A percentile compares a stretch with the other conserved stretches of the same genome.
These are phyloP conservation scores for Ophidiomyces ophidiicola DNA, from an alignment of 2,329 filamentous ascomycete species.

Conservation along the genomic window DNA sequence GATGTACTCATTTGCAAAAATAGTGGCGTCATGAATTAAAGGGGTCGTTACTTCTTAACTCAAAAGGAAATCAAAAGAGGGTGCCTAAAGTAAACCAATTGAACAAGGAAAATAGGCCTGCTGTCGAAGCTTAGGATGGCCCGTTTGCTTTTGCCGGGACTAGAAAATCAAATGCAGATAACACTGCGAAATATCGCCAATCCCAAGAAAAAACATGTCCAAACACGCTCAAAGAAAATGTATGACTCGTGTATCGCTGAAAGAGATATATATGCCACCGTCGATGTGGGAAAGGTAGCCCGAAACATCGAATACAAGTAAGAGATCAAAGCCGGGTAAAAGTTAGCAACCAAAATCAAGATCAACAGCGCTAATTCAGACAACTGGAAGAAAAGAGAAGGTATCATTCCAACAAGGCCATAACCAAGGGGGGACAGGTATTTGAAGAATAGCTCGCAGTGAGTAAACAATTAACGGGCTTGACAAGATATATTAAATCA, in stretches of 20 bases:
- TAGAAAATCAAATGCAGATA: background rate
- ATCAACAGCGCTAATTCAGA: background rate
- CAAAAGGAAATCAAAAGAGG: background rate
- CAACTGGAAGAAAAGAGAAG: slow-evolving; percentile 9
- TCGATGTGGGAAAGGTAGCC: background rate
- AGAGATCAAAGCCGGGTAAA: too few species aligned
- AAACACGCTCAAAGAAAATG: background rate
- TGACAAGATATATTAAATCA: too few species aligned
- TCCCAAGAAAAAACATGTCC: background rate
- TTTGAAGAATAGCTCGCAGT: background rate
- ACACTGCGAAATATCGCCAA: too few species aligned
- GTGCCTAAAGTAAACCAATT: background rate
- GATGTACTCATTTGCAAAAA: slow-evolving; percentile 4
- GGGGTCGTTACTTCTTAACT: slow-evolving; percentile 1
- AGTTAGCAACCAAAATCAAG: too few species aligned
- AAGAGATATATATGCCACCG: background rate
- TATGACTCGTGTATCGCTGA: slow-evolving; percentile 2
- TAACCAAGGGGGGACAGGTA: too few species aligned
- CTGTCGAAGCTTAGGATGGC: background rate
- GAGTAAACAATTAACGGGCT: slow-evolving; percentile 5
- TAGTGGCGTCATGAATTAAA: slow-evolving; percentile 6
- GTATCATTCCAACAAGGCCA: slow-evolving; percentile 8
- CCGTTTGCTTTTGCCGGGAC: background rate
- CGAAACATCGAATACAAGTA: background rate
- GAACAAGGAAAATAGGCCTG: background rate